phyloP scores from a whole-genome alignment of 768 basidiomycete species.

The Amanita rubescens region DNA sequence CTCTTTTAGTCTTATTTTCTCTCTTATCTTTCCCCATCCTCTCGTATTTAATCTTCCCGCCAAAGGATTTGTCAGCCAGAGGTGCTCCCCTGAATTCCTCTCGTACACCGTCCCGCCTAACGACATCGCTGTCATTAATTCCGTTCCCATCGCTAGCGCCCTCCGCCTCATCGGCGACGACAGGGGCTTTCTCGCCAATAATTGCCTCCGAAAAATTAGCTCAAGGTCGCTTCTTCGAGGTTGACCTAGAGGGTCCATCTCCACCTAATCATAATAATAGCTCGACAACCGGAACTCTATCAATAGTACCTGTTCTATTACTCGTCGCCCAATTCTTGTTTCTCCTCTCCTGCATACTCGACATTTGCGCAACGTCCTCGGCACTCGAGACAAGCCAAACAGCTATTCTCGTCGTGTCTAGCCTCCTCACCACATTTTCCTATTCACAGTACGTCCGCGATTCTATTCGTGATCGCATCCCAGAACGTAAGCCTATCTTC shows the following conservation, averaged over 20 bases:
- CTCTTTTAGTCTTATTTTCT: slow-evolving; percentile 19
- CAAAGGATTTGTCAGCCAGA: too few relatives aligned
- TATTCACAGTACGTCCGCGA: background rate
- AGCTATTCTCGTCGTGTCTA: background rate
- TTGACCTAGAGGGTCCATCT: background rate
- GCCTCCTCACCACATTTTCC: background rate
- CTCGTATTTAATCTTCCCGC: slow-evolving; percentile 2
- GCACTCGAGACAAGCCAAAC: background rate
- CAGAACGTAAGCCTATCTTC: background rate
- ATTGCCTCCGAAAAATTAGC: background rate
- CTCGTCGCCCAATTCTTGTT: slow-evolving; percentile 3
- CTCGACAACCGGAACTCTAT: background rate
- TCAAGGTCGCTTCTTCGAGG: background rate
- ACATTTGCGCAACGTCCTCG: background rate
- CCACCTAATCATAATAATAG: background rate
- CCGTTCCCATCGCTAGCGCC: background rate
- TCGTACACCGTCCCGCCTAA: background rate
- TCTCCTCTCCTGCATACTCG: background rate
- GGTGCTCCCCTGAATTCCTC: background rate
- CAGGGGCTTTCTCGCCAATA: background rate
- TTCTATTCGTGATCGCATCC: background rate
- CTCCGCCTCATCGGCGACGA: background rate
- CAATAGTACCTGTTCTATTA: background rate
- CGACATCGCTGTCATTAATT: background rate
- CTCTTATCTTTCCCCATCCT: slow-evolving; percentile 14